Evolutionary conservation across 2,329 filamentous ascomycete genomes (phyloP).

Genomic region (Dothideomycetes sp.): DNA sequence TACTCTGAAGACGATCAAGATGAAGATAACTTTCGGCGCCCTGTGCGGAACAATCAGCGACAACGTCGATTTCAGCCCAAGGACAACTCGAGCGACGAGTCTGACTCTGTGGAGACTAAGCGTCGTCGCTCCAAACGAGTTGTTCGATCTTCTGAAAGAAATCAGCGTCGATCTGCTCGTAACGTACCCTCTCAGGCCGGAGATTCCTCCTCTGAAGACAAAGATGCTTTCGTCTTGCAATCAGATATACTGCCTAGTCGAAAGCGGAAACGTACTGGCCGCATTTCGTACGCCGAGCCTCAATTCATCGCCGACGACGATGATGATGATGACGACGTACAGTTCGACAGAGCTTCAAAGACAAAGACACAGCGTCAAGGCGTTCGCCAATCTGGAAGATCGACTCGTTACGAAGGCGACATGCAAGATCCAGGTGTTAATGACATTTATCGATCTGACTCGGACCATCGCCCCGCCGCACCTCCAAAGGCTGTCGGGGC

Average conservation of each 20-base stretch:
- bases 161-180: constrained; percentile 1
- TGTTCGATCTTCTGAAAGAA: constrained; percentile 10
- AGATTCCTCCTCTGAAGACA: constrained; percentile 10
- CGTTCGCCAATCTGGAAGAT: constrained; percentile 32
- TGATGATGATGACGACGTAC: constrained; percentile 9
- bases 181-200: neutral
- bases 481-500: constrained; percentile 48
- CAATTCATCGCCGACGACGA: constrained; percentile 6
- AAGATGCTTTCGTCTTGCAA: constrained; percentile 17
- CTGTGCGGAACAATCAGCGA: constrained; percentile 2
- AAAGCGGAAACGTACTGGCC: constrained; percentile 25
- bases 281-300: constrained; percentile 1
- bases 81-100: no score
- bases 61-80: no score
- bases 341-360: constrained; percentile 7
- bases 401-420: constrained; percentile 33
- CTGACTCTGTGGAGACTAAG: no score
- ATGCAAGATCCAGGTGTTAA: constrained; percentile 48
- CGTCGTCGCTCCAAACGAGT: constrained; percentile 4
- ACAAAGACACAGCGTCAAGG: constrained; percentile 12
- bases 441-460: constrained; percentile 41
- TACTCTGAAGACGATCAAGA: constrained; percentile 11
- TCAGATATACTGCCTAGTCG: constrained; percentile 28
- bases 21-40: neutral
- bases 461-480: constrained; percentile 23